Evolutionary conservation across 1,139 yeast genomes (phyloP).

Genomic region (Sugiyamaella paludigena): DNA sequence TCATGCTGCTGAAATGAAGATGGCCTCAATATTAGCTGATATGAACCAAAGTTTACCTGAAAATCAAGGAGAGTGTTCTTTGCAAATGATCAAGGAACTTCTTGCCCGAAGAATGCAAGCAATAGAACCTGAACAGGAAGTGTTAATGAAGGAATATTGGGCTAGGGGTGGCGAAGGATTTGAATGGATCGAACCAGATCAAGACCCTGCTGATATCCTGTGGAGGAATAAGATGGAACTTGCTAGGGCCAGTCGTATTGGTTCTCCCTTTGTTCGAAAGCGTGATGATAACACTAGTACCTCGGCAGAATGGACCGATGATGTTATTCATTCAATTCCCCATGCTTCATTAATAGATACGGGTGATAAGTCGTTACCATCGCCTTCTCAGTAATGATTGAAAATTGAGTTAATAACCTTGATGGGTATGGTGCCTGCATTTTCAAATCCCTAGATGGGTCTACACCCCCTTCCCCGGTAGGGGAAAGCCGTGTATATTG

Average conservation of each 20-base stretch:
- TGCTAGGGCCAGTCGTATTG: slow-evolving; percentile 25
- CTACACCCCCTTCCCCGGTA: too few species aligned
- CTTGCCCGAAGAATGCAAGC: slow-evolving; percentile 40
- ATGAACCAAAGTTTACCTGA: slow-evolving; percentile 50
- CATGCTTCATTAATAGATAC: slow-evolving; percentile 34
- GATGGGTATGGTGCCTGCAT: too few species aligned
- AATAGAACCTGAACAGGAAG: slow-evolving; percentile 75
- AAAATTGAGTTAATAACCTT: too few species aligned
- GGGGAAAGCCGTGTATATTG: too few species aligned
- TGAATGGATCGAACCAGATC: slow-evolving; percentile 79
- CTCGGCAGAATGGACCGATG: slow-evolving; percentile 29
- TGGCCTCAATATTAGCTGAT: slow-evolving; percentile 64
- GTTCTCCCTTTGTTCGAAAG: slow-evolving; percentile 25
- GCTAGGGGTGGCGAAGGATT: slow-evolving; percentile 74
- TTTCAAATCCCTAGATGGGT: too few species aligned
- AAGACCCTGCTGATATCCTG: slow-evolving; percentile 66
- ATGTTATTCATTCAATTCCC: slow-evolving; percentile 29
- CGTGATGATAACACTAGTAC: slow-evolving; percentile 4
- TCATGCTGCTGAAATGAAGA: slow-evolving; percentile 66
- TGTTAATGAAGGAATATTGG: slow-evolving; percentile 75
- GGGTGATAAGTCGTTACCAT: slow-evolving; percentile 17
- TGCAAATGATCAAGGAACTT: slow-evolving; percentile 34
- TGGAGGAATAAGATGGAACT: slow-evolving; percentile 47
- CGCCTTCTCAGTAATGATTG: slow-evolving; percentile 10
- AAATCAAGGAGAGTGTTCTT: slow-evolving; percentile 40